Evolutionary conservation across 805 yeast genomes (phyloP), one percentile per base, ranked within the genome.

Genomic region (Kurtzmaniella cleridarum): DNA sequence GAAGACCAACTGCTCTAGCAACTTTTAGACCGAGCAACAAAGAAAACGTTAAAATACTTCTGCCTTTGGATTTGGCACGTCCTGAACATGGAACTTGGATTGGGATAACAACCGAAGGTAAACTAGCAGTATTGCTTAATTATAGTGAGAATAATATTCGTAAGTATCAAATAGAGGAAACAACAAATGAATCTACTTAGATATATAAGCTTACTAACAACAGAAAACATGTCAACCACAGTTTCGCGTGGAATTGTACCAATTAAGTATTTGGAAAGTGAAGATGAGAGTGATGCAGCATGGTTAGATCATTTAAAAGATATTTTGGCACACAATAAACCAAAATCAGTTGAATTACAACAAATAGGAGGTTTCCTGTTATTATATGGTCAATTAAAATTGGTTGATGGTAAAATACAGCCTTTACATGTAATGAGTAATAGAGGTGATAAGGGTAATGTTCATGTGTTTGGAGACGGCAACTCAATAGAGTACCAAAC

Each of bases 1-100:
- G 69, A 32, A 63, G 98, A 36, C 79, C 81, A 2, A 91, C 98
- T 0, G 70, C 74, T 38, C 53, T 57, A n/a, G 81, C 91, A 29
- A 50, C 55, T 38, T 42, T 50, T n/a, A 44, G 66, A 34, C 34
- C 67, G 39, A 58, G 66, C 41, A 40, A 60, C 43, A 60, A 65
- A 36, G 57, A 60, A 11, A 35, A 53, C 9, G 24, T 17, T 5
- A 44, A 52, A 31, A 61, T 83, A 1, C 54, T 87, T 9, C 74
- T 84, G 6, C 97, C 97, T 0, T 61, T 71, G 29, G 97, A 91
- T 56, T 57, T 84, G 49, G 87, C 81, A 1, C 59, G 89, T 27
- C 60, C 68, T 1, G 89, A 79, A 40, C 86, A 78, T 45, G 97
- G 98, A 1, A 86, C 97, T 0, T 93, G 98, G 98, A 76, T 87